A percentile compares a stretch with the other conserved stretches of the same genome.
Evolutionary conservation across 192 early-diverging fungal species (phyloP).

Genomic region (Coemansia sp.): DNA sequence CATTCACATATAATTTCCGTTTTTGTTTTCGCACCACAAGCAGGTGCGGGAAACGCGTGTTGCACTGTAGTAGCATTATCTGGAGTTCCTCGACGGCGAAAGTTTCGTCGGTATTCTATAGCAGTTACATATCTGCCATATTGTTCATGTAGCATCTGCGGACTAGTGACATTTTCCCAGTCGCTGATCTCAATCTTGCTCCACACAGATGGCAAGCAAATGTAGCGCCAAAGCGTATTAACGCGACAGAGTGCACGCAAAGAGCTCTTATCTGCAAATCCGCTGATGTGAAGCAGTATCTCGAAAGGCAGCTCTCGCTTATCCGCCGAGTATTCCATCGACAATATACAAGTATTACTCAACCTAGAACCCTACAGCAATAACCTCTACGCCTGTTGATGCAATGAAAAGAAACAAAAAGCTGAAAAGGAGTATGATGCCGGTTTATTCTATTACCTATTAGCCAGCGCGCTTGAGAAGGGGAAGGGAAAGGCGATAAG

Average conservation of each 20-base stretch:
- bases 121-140: constrained; percentile 25
- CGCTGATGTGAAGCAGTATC: constrained; percentile 25
- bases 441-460: no score
- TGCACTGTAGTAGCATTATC: background rate
- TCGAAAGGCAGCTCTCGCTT: constrained; percentile 20
- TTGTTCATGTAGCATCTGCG: constrained; percentile 12
- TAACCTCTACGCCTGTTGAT: no score
- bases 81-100: constrained; percentile 33
- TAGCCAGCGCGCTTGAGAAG: no score
- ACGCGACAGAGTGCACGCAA: constrained; percentile 30
- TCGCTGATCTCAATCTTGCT: constrained; percentile 41
- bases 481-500: background rate
- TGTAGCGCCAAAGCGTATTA: constrained; percentile 30
- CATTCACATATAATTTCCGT: constrained; percentile 43
- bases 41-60: background rate
- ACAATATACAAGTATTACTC: background rate
- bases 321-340: background rate
- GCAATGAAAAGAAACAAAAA: no score
- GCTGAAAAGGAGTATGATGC: no score
- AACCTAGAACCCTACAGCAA: no score
- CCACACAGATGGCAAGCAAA: constrained; percentile 41
- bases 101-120: constrained; percentile 33
- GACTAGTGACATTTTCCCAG: constrained; percentile 30
- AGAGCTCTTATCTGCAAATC: constrained; percentile 12
- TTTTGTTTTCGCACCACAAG: constrained; percentile 27